These are phyloP conservation scores for Solanum habrochaites DNA, from an alignment of 257 asterid genomes.

Conservation along the genomic window DNA sequence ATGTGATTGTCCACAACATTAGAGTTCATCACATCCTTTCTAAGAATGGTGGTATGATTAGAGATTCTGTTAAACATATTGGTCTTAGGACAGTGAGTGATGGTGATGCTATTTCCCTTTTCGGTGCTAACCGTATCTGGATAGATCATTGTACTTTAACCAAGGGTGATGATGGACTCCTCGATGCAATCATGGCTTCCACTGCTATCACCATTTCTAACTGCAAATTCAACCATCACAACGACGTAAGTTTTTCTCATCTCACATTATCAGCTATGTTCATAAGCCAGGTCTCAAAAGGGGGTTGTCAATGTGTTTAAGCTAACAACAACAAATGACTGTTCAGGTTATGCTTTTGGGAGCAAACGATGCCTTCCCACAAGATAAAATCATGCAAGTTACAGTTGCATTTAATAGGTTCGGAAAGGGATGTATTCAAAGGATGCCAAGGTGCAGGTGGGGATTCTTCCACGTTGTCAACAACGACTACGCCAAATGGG, in stretches of 20 bases:
- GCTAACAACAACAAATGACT: not conserved
- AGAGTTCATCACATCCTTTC: constrained; percentile 43
- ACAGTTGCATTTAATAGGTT: constrained; percentile 68
- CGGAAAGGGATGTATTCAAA: constrained; percentile 55
- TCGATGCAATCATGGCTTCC: constrained; percentile 75
- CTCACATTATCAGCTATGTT: not conserved
- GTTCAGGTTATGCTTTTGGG: constrained; percentile 77
- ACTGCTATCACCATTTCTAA: constrained; percentile 81
- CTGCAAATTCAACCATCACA: constrained; percentile 80
- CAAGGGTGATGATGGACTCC: constrained; percentile 50
- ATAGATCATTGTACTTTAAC: constrained; percentile 59
- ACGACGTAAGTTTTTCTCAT: constrained; percentile 37
- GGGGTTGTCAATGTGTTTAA: not conserved
- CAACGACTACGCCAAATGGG: constrained; percentile 67
- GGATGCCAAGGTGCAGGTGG: constrained; percentile 82
- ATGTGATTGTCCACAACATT: constrained; percentile 57
- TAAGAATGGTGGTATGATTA: constrained; percentile 41
- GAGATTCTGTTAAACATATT: constrained; percentile 40
- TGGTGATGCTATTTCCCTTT: constrained; percentile 60
- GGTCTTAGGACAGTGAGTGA: constrained; percentile 63
- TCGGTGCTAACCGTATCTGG: constrained; percentile 52
- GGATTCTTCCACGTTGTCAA: constrained; percentile 81
- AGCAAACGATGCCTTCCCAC: constrained; percentile 35
- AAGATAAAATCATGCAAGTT: constrained; percentile 65
- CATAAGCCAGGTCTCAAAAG: not conserved